These are phyloP conservation scores for Aegle marmelos DNA, from an alignment of 345 rosid species.

Conservation along the genomic window DNA sequence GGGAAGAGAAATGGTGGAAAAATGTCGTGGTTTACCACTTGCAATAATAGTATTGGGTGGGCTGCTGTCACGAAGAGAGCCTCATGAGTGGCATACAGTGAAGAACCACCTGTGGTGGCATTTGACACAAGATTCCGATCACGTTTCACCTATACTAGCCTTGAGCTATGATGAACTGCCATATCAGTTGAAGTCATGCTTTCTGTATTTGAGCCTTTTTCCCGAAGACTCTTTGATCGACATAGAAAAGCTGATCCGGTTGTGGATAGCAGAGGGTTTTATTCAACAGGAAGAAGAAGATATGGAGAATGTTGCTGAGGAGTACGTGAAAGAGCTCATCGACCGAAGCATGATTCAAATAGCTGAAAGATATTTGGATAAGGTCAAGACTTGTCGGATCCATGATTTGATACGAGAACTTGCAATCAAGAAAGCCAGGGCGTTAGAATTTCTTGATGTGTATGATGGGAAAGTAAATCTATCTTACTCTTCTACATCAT, in stretches of 20 bases:
- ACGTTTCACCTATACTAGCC: conserved; percentile 27
- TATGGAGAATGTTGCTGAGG: conserved; percentile 29
- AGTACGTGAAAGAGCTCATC: conserved; percentile 27
- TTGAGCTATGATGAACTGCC: conserved; percentile 29
- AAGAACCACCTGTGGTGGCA: neutral
- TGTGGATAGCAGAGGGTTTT: conserved; percentile 31
- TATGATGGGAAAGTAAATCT: neutral
- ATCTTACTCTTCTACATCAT: conserved; percentile 5
- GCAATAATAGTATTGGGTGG: conserved; percentile 32
- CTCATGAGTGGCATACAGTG: conserved; percentile 3
- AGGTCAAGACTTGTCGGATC: conserved; percentile 21
- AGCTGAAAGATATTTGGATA: conserved; percentile 13
- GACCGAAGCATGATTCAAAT: conserved; percentile 31
- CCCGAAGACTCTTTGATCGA: conserved; percentile 26
- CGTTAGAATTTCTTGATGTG: conserved; percentile 18
- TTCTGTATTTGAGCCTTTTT: conserved; percentile 24
- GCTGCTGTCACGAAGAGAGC: conserved; percentile 24
- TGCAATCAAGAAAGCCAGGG: conserved; percentile 22
- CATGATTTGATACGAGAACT: conserved; percentile 25
- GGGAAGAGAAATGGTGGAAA: conserved; percentile 25
- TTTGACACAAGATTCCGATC: conserved; percentile 12
- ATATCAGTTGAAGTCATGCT: conserved; percentile 31
- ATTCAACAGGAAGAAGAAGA: conserved; percentile 17
- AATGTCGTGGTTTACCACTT: conserved; percentile 30
- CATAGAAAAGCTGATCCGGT: conserved; percentile 15